phyloP scores from a whole-genome alignment of 1,284 basidiomycete genomes.

The Heterobasidion annosum region DNA sequence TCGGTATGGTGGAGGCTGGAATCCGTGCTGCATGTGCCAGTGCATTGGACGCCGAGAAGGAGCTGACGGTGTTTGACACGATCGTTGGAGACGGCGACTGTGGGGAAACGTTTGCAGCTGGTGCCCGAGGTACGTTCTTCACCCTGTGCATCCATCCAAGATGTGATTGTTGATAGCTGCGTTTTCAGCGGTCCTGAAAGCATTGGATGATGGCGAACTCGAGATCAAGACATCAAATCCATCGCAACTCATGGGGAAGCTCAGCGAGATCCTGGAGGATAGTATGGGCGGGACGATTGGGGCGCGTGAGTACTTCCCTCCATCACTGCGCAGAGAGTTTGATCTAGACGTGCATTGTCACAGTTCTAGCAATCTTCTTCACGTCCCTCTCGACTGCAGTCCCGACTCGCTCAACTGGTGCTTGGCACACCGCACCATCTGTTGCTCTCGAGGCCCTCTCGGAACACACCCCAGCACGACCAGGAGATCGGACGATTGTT shows the following conservation, averaged over 20 bases:
- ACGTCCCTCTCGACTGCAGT: constrained; percentile 20
- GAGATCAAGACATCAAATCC: constrained; percentile 2
- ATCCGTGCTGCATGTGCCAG: constrained; percentile 22
- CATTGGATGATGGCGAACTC: constrained; percentile 7
- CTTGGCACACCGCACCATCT: constrained; percentile 19
- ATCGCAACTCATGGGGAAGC: not conserved
- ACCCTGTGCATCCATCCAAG: not conserved
- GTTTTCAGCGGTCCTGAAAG: constrained; percentile 8
- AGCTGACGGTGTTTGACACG: constrained; percentile 34
- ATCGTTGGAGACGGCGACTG: constrained; percentile 26
- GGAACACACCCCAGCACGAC: constrained; percentile 40
- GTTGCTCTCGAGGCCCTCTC: constrained; percentile 24
- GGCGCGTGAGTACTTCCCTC: constrained; percentile 2
- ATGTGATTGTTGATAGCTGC: not conserved
- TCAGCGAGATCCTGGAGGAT: constrained; percentile 17
- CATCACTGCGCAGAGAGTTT: not conserved
- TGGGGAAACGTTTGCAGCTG: constrained; percentile 22
- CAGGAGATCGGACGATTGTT: constrained; percentile 45
- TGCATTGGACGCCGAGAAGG: constrained; percentile 25
- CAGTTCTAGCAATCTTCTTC: constrained; percentile 47
- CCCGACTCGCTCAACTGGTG: constrained; percentile 8
- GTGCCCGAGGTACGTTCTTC: constrained; percentile 16
- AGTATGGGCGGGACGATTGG: constrained; percentile 13
- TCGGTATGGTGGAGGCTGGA: constrained; percentile 12
- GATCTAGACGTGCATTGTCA: not conserved